Evolutionary conservation across 176 grass and related monocot genomes (phyloP), one percentile per base, ranked within the genome.

Genomic region (Aegilops speltoides): DNA sequence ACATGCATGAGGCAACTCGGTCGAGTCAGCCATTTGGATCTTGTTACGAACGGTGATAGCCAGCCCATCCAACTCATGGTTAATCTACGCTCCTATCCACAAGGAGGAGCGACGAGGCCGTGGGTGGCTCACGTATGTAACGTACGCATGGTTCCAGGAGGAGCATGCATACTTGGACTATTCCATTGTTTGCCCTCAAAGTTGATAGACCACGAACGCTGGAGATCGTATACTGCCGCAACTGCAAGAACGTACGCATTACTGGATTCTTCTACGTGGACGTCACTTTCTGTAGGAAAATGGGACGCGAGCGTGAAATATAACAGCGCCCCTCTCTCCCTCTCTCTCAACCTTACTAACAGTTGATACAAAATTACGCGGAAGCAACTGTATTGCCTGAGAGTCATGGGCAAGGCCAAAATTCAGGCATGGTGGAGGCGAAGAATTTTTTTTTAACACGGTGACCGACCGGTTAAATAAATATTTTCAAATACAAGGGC

Each of bases 91-190:
- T 7, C 34, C 10, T 72, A 2, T 72, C 20, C 36, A 72, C 2
- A 73, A 7, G 38, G 36, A 43, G 20, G 23, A 72, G 4, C 14
- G 1, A 2, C 7, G 14, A 29, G 28, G 25, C 26, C 26, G 34
- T 71, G 68, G 23, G 34, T 71, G 68, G 68, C 4, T 71, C 34
- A 5, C 68, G 34, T 37, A 68, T 33, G 31, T 68, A 34, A 34
- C 7, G 8, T 68, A 10, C 3, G 7, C 29, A 10, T 59, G 56
- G 8, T 33, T 36, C 15, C 26, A 36, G 31, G 33, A 73, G 37
- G 37, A 73, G 69, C 69, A 73, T 43, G 37, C 37, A 24, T 43
- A 73, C 69, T 73, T 73, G 37, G 69, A 73, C 69, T 73, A 73
- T 43, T 73, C 22, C 9, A 24, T 10, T 14, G 22, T 73, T 73